These are phyloP conservation scores for Phytopythium cucurbitacearum DNA, from an alignment of 352 stramenopile species.

Conservation along the genomic window DNA sequence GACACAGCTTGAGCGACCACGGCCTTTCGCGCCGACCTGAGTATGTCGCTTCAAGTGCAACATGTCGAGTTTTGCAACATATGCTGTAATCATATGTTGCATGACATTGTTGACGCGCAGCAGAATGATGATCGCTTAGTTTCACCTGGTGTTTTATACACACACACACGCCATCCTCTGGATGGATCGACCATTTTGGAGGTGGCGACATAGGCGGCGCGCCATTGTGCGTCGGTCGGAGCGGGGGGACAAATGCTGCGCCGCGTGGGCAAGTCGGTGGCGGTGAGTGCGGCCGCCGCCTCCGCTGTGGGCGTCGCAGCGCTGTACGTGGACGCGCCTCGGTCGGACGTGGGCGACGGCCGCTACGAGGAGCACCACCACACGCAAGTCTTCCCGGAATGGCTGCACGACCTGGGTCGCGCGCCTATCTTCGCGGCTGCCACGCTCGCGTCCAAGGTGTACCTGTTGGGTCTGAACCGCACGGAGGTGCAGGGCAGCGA, in stretches of 20 bases:
- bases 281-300: conserved; percentile 11
- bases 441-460: conserved; percentile 57
- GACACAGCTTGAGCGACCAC: too few relatives aligned
- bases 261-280: conserved; percentile 13
- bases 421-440: conserved; percentile 40
- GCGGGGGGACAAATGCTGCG: conserved; percentile 17
- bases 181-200: neutral
- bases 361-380: conserved; percentile 26
- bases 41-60: too few relatives aligned
- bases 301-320: conserved; percentile 14
- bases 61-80: too few relatives aligned
- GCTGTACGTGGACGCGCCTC: conserved; percentile 60
- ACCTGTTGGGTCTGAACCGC: conserved; percentile 43
- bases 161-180: too few relatives aligned
- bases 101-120: too few relatives aligned
- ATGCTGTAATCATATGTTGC: too few relatives aligned
- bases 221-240: neutral
- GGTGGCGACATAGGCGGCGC: too few relatives aligned
- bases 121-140: too few relatives aligned
- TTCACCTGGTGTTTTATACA: too few relatives aligned
- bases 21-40: too few relatives aligned
- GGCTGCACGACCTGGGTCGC: conserved; percentile 56
- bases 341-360: conserved; percentile 49
- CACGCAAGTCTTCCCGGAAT: conserved; percentile 52
- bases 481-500: conserved; percentile 42